Evolutionary conservation across 257 asterid species (phyloP), one percentile per base, ranked within the genome.

Genomic region (Knoxia roxburghii): DNA sequence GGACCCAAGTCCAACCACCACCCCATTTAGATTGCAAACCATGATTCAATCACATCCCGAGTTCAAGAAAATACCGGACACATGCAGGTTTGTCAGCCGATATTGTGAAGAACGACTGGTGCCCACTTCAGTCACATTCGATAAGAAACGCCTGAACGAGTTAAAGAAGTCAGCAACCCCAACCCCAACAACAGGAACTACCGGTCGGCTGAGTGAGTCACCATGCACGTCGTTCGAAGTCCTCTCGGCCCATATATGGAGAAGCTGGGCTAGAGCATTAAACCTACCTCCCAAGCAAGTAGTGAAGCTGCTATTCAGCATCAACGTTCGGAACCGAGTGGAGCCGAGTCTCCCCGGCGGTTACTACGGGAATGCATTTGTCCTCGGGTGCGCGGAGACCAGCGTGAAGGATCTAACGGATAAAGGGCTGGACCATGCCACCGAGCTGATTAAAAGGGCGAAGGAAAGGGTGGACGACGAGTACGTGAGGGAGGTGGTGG

Each of bases 281-380:
- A 79, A 74, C 35, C 71, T 89, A n/a, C 83, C 87, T 1, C 4
- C 76, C 5, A 77, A 68, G 58, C 95, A 89, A 53, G 41, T 53
- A 0, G 35, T 86, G 6, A 86, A 86, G 65, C 80, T 89, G 18
- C 73, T 86, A 0, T 86, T 89, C 63, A 83, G 86, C 27, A 56
- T 89, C 12, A 72, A 89, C 55, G 67, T 89, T 4, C 82, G 96
- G 1, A 52, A 77, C 65, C 85, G 87, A 64, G 84, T 89, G 27
- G 65, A 69, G 6, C 88, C 96, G 73, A 75, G 77, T 40, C 57
- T 86, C 4, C 96, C 96, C 0, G 24, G 55, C 3, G 89, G 93
- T 20, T 89, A 81, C 72, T 89, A 84, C 61, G 95, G 96, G 20
- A 89, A 89, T 54, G 91, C 85, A 0, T 83, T 89, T 50, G 88